These are phyloP conservation scores for Lentithecium fluviatile DNA, from an alignment of 495 filamentous ascomycete species.

Conservation along the genomic window DNA sequence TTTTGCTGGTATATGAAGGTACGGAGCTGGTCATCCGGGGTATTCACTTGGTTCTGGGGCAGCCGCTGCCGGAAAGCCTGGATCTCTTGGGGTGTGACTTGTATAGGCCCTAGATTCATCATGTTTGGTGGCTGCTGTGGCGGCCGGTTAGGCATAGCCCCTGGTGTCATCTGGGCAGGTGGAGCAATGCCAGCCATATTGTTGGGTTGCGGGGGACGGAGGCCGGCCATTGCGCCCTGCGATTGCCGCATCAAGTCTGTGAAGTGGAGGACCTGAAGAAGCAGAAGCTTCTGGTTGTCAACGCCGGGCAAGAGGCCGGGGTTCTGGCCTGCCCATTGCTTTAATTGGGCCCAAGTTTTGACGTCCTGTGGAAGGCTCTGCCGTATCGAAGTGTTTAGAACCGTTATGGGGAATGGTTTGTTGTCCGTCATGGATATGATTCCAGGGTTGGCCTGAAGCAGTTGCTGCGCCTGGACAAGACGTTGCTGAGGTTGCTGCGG, in stretches of 20 bases:
- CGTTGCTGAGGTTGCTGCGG: slow-evolving; percentile 10
- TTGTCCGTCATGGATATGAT: slow-evolving; percentile 22
- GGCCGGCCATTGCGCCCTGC: not conserved
- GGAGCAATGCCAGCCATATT: slow-evolving; percentile 28
- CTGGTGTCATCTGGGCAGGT: slow-evolving; percentile 7
- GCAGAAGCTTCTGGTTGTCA: slow-evolving; percentile 13
- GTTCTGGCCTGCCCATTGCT: slow-evolving; percentile 31
- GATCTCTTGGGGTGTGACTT: slow-evolving; percentile 32
- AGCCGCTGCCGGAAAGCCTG: slow-evolving; percentile 5
- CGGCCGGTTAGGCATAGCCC: slow-evolving; percentile 1
- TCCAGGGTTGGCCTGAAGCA: slow-evolving; percentile 24
- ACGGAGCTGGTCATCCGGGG: slow-evolving; percentile 25
- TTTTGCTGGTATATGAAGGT: slow-evolving; percentile 17
- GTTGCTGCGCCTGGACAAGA: slow-evolving; percentile 1
- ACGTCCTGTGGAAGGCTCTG: slow-evolving; percentile 21
- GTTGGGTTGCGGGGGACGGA: slow-evolving; percentile 14
- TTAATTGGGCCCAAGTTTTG: slow-evolving; percentile 35
- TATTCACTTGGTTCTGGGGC: not conserved
- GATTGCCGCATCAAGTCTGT: slow-evolving; percentile 19
- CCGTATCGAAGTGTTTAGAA: slow-evolving; percentile 6
- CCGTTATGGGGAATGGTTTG: slow-evolving; percentile 15
- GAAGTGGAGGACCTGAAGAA: slow-evolving; percentile 30
- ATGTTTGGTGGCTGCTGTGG: slow-evolving; percentile 20
- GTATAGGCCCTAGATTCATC: slow-evolving; percentile 1
- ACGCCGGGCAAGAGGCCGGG: slow-evolving; percentile 14